These are phyloP conservation scores for Scorias spongiosa DNA, from an alignment of 2,329 filamentous ascomycete species.

Conservation along the genomic window DNA sequence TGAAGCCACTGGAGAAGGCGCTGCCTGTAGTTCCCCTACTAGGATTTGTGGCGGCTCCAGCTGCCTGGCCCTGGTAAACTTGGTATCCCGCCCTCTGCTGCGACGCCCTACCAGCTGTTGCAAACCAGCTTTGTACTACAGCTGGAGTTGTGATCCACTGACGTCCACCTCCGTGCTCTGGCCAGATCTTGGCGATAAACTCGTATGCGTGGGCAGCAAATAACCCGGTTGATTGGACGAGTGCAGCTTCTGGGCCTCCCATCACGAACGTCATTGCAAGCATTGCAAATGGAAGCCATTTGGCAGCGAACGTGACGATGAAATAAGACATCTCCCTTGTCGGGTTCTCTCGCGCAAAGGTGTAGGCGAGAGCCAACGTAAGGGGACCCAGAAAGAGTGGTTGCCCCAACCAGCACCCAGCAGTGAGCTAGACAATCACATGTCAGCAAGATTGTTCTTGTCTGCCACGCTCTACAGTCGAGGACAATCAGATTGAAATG, in stretches of 20 bases:
- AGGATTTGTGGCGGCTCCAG: not conserved
- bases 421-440: slow-evolving; percentile 9
- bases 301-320: slow-evolving; percentile 69
- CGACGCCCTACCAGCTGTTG: slow-evolving; percentile 27
- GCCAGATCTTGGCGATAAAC: slow-evolving; percentile 77
- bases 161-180: slow-evolving; percentile 68
- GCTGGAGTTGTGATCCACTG: slow-evolving; percentile 62
- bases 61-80: not conserved
- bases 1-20: not conserved
- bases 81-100: slow-evolving; percentile 15
- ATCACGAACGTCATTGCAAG: slow-evolving; percentile 59
- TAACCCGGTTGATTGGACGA: slow-evolving; percentile 61
- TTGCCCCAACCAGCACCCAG: slow-evolving; percentile 35
- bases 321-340: slow-evolving; percentile 63
- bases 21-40: not conserved
- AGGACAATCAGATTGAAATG: slow-evolving; percentile 24
- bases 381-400: slow-evolving; percentile 43
- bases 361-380: slow-evolving; percentile 69
- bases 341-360: slow-evolving; percentile 70
- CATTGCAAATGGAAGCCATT: slow-evolving; percentile 68
- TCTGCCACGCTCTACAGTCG: too few species aligned
- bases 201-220: slow-evolving; percentile 80
- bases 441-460: slow-evolving; percentile 3
- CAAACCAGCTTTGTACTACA: slow-evolving; percentile 53
- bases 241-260: slow-evolving; percentile 39